Percentiles rank a stretch among this genome's conserved stretches.
Evolutionary conservation across 768 basidiomycete species (phyloP).

Genomic region (Sporobolomyces pararoseus): DNA sequence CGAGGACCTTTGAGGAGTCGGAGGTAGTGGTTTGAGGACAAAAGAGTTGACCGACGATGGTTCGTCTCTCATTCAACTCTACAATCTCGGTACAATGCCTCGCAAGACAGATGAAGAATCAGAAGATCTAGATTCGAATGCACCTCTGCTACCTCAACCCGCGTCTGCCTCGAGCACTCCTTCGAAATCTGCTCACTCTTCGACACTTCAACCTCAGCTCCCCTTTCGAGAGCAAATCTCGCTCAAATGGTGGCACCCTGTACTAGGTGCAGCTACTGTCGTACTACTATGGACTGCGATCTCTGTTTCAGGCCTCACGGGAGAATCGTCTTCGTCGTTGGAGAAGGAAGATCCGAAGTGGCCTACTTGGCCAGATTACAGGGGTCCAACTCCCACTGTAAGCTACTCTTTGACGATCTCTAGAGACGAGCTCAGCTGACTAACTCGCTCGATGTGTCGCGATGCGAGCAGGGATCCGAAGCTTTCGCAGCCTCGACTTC

Average conservation of each 20-base stretch:
- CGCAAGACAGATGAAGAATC: not conserved
- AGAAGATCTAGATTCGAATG: slow-evolving; percentile 4
- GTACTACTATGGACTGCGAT: not conserved
- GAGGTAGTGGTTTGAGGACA: not conserved
- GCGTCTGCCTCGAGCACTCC: not conserved
- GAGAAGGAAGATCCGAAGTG: slow-evolving; percentile 10
- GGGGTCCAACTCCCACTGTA: slow-evolving; percentile 31
- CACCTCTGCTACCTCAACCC: slow-evolving; percentile 8
- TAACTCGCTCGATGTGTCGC: too few relatives aligned
- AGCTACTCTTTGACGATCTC: not conserved
- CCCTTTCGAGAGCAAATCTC: too few relatives aligned
- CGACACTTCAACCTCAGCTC: not conserved
- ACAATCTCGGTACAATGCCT: not conserved
- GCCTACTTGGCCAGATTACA: slow-evolving; percentile 19
- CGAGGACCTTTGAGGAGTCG: too few relatives aligned
- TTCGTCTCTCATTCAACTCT: too few relatives aligned
- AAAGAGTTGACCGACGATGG: too few relatives aligned
- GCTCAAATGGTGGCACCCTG: slow-evolving; percentile 7
- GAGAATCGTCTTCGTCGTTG: not conserved
- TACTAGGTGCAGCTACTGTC: slow-evolving; percentile 1
- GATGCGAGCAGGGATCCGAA: slow-evolving; percentile 30
- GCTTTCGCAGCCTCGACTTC: slow-evolving; percentile 33
- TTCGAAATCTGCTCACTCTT: too few relatives aligned
- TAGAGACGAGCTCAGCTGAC: too few relatives aligned
- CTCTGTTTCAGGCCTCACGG: not conserved